Evolutionary conservation across 305 asterid genomes (phyloP).

Genomic region (Fraxinus greggii): DNA sequence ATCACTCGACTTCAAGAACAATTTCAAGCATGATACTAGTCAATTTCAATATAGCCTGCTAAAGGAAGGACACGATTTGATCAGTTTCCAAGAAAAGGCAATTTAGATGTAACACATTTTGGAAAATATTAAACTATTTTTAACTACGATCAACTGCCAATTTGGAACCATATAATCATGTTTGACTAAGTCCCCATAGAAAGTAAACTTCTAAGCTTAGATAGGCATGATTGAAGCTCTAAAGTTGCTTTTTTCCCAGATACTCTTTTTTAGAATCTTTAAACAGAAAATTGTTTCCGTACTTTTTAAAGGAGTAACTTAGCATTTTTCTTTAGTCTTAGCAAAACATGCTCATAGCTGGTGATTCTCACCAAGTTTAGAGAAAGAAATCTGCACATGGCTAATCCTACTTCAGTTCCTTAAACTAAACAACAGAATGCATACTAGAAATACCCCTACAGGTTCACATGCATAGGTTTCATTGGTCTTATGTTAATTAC

Average conservation of each 20-base stretch:
- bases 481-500: not conserved
- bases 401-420: not conserved
- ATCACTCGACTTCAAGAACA: conserved; percentile 5
- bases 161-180: not conserved
- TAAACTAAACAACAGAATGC: not conserved
- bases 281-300: not conserved
- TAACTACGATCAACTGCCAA: not conserved
- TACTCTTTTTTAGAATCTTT: not conserved
- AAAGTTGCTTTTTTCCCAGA: not conserved
- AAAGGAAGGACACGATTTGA: not conserved
- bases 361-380: not conserved
- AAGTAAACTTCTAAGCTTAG: not conserved
- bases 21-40: not conserved
- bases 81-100: not conserved
- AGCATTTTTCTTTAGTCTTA: not conserved
- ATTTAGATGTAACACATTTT: not conserved
- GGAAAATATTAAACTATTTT: not conserved
- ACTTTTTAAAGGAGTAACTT: not conserved
- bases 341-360: conserved; percentile 2
- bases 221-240: not conserved
- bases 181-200: not conserved
- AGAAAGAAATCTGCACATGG: not conserved
- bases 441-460: not conserved
- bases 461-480: not conserved
- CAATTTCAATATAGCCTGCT: not conserved